A percentile compares a stretch with the other conserved stretches of the same genome.
Conservation (phyloP, 441 rosid genomes). For the Gossypium schwendimanii region DNA sequence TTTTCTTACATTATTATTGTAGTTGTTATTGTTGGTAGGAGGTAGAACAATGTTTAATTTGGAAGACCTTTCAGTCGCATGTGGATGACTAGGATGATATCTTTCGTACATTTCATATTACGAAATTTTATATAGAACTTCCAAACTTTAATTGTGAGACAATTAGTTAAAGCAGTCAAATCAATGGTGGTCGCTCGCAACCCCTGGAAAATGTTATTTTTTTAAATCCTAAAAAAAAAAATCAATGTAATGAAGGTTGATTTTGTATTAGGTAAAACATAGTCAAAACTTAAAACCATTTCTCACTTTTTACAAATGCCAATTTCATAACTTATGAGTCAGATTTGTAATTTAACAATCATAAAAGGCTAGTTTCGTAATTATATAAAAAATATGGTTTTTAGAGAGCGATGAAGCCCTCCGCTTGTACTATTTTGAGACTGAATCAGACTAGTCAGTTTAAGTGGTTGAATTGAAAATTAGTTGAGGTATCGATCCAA, state of each 20-base stretch:
- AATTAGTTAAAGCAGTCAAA: slow-evolving; percentile 9
- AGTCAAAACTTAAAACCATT: background rate
- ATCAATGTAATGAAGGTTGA: background rate
- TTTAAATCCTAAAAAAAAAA: background rate
- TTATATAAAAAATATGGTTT: too few relatives aligned
- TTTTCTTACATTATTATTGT: slow-evolving; percentile 23
- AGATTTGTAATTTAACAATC: too few relatives aligned
- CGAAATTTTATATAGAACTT: slow-evolving; percentile 8
- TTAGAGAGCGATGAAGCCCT: too few relatives aligned
- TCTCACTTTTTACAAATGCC: background rate
- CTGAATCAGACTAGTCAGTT: too few relatives aligned
- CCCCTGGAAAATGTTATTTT: background rate
- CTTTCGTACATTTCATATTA: background rate
- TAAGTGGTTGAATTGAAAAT: too few relatives aligned
- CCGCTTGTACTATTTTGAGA: too few relatives aligned
- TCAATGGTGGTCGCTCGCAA: background rate
- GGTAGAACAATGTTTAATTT: slow-evolving; percentile 24
- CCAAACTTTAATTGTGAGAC: background rate
- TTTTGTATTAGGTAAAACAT: background rate
- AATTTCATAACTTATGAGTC: background rate
- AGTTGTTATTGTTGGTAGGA: background rate
- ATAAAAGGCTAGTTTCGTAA: too few relatives aligned
- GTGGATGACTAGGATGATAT: slow-evolving; percentile 3
- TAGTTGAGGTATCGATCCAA: too few relatives aligned
- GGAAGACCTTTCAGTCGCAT: slow-evolving; percentile 10